Evolutionary conservation across 768 basidiomycete genomes (phyloP), one percentile per base, ranked within the genome.

Genomic region (Tylopilus balloui): DNA sequence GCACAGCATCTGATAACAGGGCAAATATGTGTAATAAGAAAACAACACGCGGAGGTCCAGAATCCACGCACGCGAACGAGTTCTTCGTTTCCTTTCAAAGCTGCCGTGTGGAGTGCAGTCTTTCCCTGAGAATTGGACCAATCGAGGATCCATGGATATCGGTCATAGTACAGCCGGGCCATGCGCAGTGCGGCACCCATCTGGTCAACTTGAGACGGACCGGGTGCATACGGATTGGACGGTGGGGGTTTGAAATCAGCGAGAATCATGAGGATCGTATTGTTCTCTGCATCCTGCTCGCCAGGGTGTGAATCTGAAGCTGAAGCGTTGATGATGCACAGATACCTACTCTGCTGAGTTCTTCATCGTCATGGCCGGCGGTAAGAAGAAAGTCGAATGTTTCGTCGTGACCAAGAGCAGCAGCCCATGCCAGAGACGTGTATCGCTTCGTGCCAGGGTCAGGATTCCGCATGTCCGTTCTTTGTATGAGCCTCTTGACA

Each of bases 101-200:
- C 81, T 7, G 91, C 90, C 51, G 91, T 78, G 67, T 96, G 93
- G 10, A 96, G 73, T 2, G 92, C 87, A 1, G 94, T 96, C 69
- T 84, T 95, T 15, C 93, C 93, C 34, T 88, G 83, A 6, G 78
- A 71, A 65, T 96, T 94, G 35, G 90, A 86, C 94, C 93, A 96
- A 64, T 97, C 92, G 38, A 94, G 73, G 51, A 90, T 83, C 68
- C 85, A 84, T 0, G 88, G 78, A 68, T 91, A 94, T 11, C 88
- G 84, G 60, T 94, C 88, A 60, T 82, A 84, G 64, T 95, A 95
- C 39, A 89, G 60, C 23, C 84, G 78, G 8, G 92, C 88, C 92
- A 96, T 95, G 8, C 90, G 81, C 35, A 93, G 71, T 35, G 82
- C 78, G 28, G 88, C 86, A 48, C 81, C 80, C 54, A 83, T 80